A percentile compares a stretch with the other conserved stretches of the same genome.
Conservation (phyloP, 2,329 filamentous ascomycete genomes). For the Lasiodiplodia theobromae region DNA sequence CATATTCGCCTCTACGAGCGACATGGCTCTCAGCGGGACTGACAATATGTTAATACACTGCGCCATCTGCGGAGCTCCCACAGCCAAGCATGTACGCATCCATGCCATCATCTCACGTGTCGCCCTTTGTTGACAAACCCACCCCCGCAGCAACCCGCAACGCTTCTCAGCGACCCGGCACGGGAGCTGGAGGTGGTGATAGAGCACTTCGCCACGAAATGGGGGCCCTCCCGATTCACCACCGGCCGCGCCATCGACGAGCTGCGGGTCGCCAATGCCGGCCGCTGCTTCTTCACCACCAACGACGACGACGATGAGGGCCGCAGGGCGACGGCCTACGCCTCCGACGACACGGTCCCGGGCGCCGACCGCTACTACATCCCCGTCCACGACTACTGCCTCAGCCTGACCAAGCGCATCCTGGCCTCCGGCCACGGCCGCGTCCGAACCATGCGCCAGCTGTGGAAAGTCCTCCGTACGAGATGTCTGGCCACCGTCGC, state of each 20-base stretch:
- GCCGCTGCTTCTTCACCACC: neutral
- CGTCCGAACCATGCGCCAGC: neutral
- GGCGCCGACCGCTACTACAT: slow-evolving; percentile 5
- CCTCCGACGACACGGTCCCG: neutral
- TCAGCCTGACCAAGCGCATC: neutral
- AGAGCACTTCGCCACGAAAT: neutral
- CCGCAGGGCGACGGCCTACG: neutral
- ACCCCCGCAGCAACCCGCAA: neutral
- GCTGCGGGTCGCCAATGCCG: neutral
- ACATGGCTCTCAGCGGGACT: neutral
- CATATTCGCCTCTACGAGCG: neutral
- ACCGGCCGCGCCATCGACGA: slow-evolving; percentile 3
- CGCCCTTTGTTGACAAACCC: neutral
- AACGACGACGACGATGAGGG: neutral
- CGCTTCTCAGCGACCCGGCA: neutral
- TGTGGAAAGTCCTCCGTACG: slow-evolving; percentile 8
- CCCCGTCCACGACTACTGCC: slow-evolving; percentile 1
- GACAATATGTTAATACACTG: neutral
- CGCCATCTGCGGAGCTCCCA: neutral
- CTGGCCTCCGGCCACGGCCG: neutral
- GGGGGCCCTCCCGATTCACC: neutral
- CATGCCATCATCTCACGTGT: neutral
- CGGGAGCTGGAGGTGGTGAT: neutral
- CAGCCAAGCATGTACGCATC: neutral
- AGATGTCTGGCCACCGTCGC: neutral